Evolutionary conservation across 257 asterid genomes (phyloP).

Genomic region (Cynanchum wilfordii): DNA sequence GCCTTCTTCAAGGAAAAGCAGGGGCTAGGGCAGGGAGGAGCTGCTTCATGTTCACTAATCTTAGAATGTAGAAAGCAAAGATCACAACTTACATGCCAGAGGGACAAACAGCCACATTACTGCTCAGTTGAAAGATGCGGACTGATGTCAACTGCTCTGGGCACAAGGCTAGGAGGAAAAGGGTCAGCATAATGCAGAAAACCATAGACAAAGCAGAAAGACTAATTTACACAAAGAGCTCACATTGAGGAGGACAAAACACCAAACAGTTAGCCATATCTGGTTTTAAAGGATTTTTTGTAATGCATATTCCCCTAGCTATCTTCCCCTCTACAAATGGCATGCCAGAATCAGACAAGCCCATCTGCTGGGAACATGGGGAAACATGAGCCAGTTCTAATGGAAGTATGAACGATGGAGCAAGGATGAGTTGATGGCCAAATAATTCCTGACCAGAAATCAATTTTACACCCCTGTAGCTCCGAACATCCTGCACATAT

Average conservation of each 20-base stretch:
- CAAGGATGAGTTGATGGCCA: slow-evolving; percentile 68
- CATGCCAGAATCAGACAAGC: slow-evolving; percentile 25
- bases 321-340: slow-evolving; percentile 44
- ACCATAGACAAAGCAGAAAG: slow-evolving; percentile 8
- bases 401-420: slow-evolving; percentile 53
- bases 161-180: slow-evolving; percentile 47
- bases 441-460: slow-evolving; percentile 85
- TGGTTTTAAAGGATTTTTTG: slow-evolving; percentile 51
- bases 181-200: slow-evolving; percentile 14
- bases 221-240: slow-evolving; percentile 16
- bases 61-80: not conserved
- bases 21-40: not conserved
- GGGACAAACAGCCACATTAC: slow-evolving; percentile 70
- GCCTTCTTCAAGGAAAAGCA: not conserved
- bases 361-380: slow-evolving; percentile 4
- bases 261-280: slow-evolving; percentile 60
- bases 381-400: slow-evolving; percentile 33
- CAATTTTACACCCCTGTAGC: slow-evolving; percentile 72
- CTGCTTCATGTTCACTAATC: not conserved
- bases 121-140: slow-evolving; percentile 73
- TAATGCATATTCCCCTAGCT: slow-evolving; percentile 76
- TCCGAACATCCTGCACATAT: slow-evolving; percentile 47
- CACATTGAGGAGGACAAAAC: slow-evolving; percentile 79
- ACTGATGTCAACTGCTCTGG: slow-evolving; percentile 64
- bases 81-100: slow-evolving; percentile 63